Conservation (phyloP, 2,329 filamentous ascomycete species). For the Pseudopithomyces maydicus region DNA sequence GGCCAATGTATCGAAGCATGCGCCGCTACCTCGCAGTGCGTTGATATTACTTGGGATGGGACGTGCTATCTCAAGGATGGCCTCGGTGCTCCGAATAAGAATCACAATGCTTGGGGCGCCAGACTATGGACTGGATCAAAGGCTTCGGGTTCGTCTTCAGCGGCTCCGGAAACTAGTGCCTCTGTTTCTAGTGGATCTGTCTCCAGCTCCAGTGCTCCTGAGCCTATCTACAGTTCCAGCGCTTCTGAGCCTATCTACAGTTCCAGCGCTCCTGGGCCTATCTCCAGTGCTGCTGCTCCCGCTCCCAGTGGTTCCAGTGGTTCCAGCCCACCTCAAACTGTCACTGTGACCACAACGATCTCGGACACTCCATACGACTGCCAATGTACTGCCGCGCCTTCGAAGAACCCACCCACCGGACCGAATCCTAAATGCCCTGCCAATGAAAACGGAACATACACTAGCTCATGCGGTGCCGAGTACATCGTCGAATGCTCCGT, state of each 20-base stretch:
- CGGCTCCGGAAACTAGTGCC: no score
- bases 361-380: neutral
- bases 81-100: neutral
- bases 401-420: neutral
- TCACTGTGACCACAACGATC: neutral
- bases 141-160: no score
- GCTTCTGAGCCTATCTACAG: no score
- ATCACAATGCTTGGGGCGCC: neutral
- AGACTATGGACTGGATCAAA: neutral
- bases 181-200: no score
- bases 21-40: neutral
- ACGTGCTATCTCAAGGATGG: neutral
- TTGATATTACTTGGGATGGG: neutral
- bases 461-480: neutral
- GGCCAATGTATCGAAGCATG: neutral
- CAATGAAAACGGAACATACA: neutral
- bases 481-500: neutral
- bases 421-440: neutral
- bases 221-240: no score
- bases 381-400: neutral
- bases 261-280: no score
- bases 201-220: no score
- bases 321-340: neutral
- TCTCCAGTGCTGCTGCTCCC: no score
- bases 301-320: no score